Evolutionary conservation across 2,329 filamentous ascomycete genomes (phyloP), one percentile per base, ranked within the genome.

Genomic region (Ophiocordyceps australis): DNA sequence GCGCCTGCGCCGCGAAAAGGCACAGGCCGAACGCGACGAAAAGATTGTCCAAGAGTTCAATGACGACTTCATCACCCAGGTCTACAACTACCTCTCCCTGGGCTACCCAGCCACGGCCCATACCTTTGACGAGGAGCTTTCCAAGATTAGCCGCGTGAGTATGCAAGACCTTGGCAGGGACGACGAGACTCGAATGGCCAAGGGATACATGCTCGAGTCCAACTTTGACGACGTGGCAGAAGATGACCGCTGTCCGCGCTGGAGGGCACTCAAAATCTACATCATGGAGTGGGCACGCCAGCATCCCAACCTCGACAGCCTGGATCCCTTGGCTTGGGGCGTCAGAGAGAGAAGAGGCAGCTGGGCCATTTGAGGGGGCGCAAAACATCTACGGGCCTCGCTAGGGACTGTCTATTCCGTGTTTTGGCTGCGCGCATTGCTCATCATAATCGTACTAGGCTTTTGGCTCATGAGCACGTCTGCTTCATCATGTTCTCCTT

Each of bases 61-160:
- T 32, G 81, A 93, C 45, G 60, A 60, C 4, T 93, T 94, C 45
- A 71, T 94, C 29, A 93, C 85, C 0, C 86, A 95, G 49, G 85
- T 95, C 7, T 95, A 91, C 62, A 94, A 95, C 49, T 95, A 95
- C 49, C 62, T 95, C 11, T 92, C 82, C 1, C 64, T 95, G 5
- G 86, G 86, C 5, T 94, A 94, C 47, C 85, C 86, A 4, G 74
- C 80, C 18, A 71, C 83, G 40, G 86, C 85, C 9, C 70, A 76
- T 14, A 65, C 69, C 20, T 95, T 80, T 42, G 86, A 95, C 42
- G 65, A 74, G 9, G 86, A 95, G 54, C 59, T 95, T 13, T 70
- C 74, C 37, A 81, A 78, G 44, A 91, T 94, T 29, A 78, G 74
- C 17, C 61, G 65, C 8, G 71, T 92, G 6, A 45, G 66, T 1